These are phyloP conservation scores for Trichosporon sp. DNA, from an alignment of 1,284 basidiomycete genomes.

Conservation along the genomic window DNA sequence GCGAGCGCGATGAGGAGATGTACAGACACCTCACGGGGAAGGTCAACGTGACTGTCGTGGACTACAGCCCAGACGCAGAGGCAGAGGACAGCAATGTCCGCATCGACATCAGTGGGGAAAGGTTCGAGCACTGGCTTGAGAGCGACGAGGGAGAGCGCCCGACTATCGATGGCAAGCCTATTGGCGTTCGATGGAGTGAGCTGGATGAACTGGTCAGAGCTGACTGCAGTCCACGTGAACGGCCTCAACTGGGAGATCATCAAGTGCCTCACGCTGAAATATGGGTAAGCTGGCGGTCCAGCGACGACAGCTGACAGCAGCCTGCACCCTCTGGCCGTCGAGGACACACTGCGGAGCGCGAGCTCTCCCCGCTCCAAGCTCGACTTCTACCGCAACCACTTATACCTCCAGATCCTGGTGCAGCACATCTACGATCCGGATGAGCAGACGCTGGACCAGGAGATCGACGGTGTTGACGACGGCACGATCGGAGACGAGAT, in stretches of 20 bases:
- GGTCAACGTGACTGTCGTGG: slow-evolving; percentile 40
- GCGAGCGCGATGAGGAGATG: slow-evolving; percentile 37
- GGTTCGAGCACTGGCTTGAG: slow-evolving; percentile 41
- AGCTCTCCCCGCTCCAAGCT: slow-evolving; percentile 45
- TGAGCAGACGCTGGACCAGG: slow-evolving; percentile 2
- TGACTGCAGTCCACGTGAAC: slow-evolving; percentile 40
- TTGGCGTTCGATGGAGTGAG: slow-evolving; percentile 43
- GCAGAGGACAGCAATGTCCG: slow-evolving; percentile 37
- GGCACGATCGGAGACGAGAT: neutral
- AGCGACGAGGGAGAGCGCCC: slow-evolving; percentile 30
- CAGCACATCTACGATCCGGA: slow-evolving; percentile 42
- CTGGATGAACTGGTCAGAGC: neutral
- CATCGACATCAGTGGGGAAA: slow-evolving; percentile 40
- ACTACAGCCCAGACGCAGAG: slow-evolving; percentile 39
- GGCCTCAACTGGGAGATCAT: slow-evolving; percentile 48
- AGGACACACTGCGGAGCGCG: slow-evolving; percentile 42
- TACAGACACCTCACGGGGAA: slow-evolving; percentile 34
- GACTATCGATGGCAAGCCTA: slow-evolving; percentile 30
- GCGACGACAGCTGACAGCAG: slow-evolving; percentile 16
- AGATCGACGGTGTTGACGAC: neutral
- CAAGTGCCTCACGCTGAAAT: slow-evolving; percentile 42
- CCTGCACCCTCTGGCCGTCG: slow-evolving; percentile 47
- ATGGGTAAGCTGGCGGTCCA: slow-evolving; percentile 23
- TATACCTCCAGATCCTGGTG: slow-evolving; percentile 46
- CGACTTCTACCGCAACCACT: slow-evolving; percentile 46